Evolutionary conservation across 1,284 basidiomycete species (phyloP), one percentile per base, ranked within the genome.

Genomic region (Cutaneotrichosporon cavernicola): DNA sequence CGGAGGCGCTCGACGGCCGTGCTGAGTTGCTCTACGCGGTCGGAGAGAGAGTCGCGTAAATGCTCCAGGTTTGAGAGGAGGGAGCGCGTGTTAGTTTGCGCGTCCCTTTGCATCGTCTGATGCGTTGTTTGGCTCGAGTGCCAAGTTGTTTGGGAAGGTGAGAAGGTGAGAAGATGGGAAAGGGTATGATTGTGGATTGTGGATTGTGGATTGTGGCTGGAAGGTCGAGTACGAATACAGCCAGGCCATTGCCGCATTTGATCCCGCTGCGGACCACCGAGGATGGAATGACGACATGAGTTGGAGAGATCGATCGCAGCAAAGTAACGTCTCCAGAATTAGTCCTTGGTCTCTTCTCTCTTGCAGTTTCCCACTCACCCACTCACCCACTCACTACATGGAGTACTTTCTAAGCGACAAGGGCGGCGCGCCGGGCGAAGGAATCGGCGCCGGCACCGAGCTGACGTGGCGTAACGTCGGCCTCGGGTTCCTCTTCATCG

Each of bases 401-500:
- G 52, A 55, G n/a, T 21, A 36, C 34, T 47, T 57, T 22, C n/a
- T 49, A 26, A n/a, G 46, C 43, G n/a, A 22, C 18, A 61, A 63
- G 51, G 30, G 32, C 11, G 47, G 50, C 11, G 16, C 30, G 9
- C 46, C 55, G 11, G 43, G 49, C 21, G 57, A 36, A 32, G 26
- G 72, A 34, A 52, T 16, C 1, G 46, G 83, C 56, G 79, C 51
- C 7, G 60, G 51, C 52, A 21, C 38, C 16, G 34, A 16, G 22
- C 60, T 91, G 32, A 81, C 81, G 31, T 91, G 88, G 88, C 66
- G 76, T 14, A 91, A 92, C 71, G 89, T 93, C 65, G 85, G 81
- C 22, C 83, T 92, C 64, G 90, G 87, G 0, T 85, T 92, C 72
- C 78, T 84, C 2, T 92, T 93, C 77, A 86, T 94, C 69, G 67